Evolutionary conservation across 805 yeast species (phyloP).

Genomic region (Spathaspora arborariae): DNA sequence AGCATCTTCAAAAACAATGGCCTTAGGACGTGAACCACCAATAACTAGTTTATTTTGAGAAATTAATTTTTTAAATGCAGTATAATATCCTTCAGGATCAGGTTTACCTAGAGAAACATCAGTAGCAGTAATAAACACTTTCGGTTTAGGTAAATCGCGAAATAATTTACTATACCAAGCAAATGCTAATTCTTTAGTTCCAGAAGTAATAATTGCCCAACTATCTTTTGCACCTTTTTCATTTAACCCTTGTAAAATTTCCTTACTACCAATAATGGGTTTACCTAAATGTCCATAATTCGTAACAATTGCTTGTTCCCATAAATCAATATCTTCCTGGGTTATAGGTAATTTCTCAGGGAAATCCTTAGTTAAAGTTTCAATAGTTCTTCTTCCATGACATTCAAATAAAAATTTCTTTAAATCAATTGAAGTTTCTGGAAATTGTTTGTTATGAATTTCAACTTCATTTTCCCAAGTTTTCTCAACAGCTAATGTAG

Average conservation of each 20-base stretch:
- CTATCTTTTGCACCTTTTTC: slow-evolving; percentile 1
- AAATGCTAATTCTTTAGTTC: slow-evolving; percentile 15
- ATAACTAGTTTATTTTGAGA: neutral
- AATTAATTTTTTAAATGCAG: slow-evolving; percentile 7
- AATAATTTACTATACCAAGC: slow-evolving; percentile 15
- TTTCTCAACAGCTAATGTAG: slow-evolving; percentile 15
- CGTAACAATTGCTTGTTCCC: slow-evolving; percentile 13
- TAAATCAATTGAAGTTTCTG: slow-evolving; percentile 10
- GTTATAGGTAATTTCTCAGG: slow-evolving; percentile 10
- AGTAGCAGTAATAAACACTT: slow-evolving; percentile 18
- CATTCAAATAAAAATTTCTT: slow-evolving; percentile 11
- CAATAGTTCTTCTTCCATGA: slow-evolving; percentile 17
- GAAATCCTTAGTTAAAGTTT: slow-evolving; percentile 11
- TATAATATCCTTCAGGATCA: slow-evolving; percentile 17
- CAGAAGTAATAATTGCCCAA: slow-evolving; percentile 22
- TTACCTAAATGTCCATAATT: slow-evolving; percentile 16
- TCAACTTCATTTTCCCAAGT: slow-evolving; percentile 13
- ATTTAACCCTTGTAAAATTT: slow-evolving; percentile 7
- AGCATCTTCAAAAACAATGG: slow-evolving; percentile 19
- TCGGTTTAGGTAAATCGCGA: slow-evolving; percentile 7
- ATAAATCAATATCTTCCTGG: slow-evolving; percentile 4
- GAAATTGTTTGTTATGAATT: slow-evolving; percentile 12
- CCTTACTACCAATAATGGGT: slow-evolving; percentile 12
- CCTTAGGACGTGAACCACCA: neutral
- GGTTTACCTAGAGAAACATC: slow-evolving; percentile 18